Base-by-base conservation (phyloP, 257 asterid genomes). In the Linaria vulgaris region DNA sequence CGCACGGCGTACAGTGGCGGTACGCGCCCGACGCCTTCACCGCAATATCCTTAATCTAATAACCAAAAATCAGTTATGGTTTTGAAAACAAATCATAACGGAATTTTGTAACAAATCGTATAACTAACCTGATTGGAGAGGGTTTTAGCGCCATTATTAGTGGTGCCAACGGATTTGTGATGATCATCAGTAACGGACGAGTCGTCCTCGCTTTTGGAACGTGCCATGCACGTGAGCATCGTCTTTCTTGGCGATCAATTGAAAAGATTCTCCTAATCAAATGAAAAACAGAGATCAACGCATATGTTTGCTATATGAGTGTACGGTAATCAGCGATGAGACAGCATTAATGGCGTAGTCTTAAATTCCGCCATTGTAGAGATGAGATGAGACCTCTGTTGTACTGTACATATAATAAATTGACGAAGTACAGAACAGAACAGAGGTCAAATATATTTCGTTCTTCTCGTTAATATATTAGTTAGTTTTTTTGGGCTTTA, bases 141-240 rank as follows among this genome's bases (percentile, higher is more conserved):
- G 38, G 76, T 53, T 79, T 78, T 91, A 7, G 41, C 10, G 41
- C 11, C 10, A 11, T 8, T 8, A 34, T 3, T n/a, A 27, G 34
- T 34, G 9, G 41, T 4, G 41, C 10, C 10, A 1, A 70, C 72
- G 19, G 76, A 62, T 24, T 67, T 56, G 2, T 56, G 57, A 8
- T 67, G 57, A 19, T 79, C 76, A 67, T 79, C 82, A 25, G 65
- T 12, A 24, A 77, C 27, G 49, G 87, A 56, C 14, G 82, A 71
- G 16, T 77, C 90, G 63, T 30, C 37, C 3, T 82, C 88, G 22
- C 37, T 70, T 86, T 88, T 88, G 51, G 95, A 69, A 69, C 95
- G 95, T 67, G 95, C 85, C 61, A 91, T 88, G 95, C 98, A 91
- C 72, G 96, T 88, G 31, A 91, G 95, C 98, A 91, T 91, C 69